Evolutionary conservation across 192 early-diverging fungal species (phyloP).

Genomic region (Oehlia diaphana): DNA sequence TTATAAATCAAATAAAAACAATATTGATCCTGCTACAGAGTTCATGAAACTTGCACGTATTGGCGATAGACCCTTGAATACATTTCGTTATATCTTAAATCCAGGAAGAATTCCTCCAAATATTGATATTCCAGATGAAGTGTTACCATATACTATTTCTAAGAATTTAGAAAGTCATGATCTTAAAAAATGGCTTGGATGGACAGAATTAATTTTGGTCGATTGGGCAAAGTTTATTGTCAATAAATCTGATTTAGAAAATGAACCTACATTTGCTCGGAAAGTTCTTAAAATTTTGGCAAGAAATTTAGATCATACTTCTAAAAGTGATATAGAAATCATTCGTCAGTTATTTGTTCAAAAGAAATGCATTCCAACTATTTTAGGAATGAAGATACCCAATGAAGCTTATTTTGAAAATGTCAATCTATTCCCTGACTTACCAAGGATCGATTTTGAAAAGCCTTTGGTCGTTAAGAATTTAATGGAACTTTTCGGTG

Average conservation of each 20-base stretch:
- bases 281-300: slow-evolving; percentile 59
- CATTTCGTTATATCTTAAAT: slow-evolving; percentile 63
- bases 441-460: slow-evolving; percentile 70
- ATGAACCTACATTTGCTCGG: slow-evolving; percentile 62
- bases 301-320: slow-evolving; percentile 45
- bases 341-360: slow-evolving; percentile 35
- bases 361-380: slow-evolving; percentile 71
- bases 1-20: slow-evolving; percentile 12
- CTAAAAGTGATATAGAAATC: slow-evolving; percentile 34
- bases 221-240: slow-evolving; percentile 10
- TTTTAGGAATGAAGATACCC: slow-evolving; percentile 65
- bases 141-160: slow-evolving; percentile 19
- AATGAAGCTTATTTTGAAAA: slow-evolving; percentile 73
- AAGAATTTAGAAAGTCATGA: background rate
- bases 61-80: slow-evolving; percentile 46
- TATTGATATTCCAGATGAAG: background rate
- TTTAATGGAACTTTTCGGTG: slow-evolving; percentile 67
- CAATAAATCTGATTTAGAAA: slow-evolving; percentile 21
- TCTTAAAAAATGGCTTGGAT: slow-evolving; percentile 11
- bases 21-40: background rate
- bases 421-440: slow-evolving; percentile 81
- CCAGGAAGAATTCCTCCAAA: background rate
- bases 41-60: background rate
- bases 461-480: slow-evolving; percentile 43
- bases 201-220: background rate